Evolutionary conservation across 129 eudicot genomes (phyloP).

Genomic region (Ambrosia trifida): DNA sequence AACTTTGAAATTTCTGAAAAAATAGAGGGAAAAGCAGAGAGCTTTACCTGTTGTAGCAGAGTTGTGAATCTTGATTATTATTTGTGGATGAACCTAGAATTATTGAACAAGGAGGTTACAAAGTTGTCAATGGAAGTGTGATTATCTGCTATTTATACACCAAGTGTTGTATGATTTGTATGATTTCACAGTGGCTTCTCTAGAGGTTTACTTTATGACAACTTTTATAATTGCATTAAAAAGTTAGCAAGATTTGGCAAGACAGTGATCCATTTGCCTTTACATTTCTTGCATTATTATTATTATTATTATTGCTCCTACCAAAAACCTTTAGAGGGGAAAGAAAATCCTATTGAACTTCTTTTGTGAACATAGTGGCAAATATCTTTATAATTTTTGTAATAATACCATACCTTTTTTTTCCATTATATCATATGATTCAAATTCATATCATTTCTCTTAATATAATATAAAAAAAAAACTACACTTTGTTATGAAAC

Average conservation of each 20-base stretch:
- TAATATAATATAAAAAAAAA: background rate
- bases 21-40: slow-evolving; percentile 9
- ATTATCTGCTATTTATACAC: slow-evolving; percentile 30
- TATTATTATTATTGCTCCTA: slow-evolving; percentile 24
- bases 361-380: slow-evolving; percentile 35
- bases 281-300: slow-evolving; percentile 27
- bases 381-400: slow-evolving; percentile 35
- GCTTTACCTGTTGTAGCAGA: slow-evolving; percentile 30
- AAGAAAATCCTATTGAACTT: slow-evolving; percentile 29
- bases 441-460: background rate
- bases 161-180: slow-evolving; percentile 26
- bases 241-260: slow-evolving; percentile 45
- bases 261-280: slow-evolving; percentile 38
- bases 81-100: slow-evolving; percentile 27
- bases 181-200: slow-evolving; percentile 22
- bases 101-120: slow-evolving; percentile 27
- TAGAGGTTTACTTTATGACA: slow-evolving; percentile 33
- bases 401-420: slow-evolving; percentile 23
- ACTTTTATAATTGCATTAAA: slow-evolving; percentile 36
- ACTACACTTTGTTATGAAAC: background rate
- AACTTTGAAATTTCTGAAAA: background rate
- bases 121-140: slow-evolving; percentile 31
- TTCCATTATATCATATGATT: slow-evolving; percentile 24
- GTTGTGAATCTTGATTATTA: slow-evolving; percentile 23
- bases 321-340: slow-evolving; percentile 26